Percentiles rank a stretch among this genome's conserved stretches.
Conservation (phyloP, 1,284 basidiomycete genomes). For the Ganoderma sinense region DNA sequence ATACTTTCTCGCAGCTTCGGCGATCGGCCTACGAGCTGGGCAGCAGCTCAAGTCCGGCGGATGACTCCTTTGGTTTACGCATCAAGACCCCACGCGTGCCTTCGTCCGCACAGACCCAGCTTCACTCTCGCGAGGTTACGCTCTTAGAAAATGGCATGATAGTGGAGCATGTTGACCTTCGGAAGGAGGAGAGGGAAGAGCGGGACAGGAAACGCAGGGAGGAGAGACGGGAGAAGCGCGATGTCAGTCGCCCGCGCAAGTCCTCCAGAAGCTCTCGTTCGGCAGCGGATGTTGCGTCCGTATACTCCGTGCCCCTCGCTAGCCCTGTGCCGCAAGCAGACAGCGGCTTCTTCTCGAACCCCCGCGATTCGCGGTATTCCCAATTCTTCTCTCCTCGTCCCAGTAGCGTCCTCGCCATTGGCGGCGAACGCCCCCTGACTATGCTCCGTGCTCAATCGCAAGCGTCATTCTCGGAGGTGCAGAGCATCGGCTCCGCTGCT, state of each 20-base stretch:
- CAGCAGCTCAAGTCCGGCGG: slow-evolving; percentile 50
- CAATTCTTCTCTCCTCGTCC: slow-evolving; percentile 65
- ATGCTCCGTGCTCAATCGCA: slow-evolving; percentile 74
- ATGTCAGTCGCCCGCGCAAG: slow-evolving; percentile 66
- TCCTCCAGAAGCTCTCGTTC: slow-evolving; percentile 65
- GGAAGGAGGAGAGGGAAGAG: slow-evolving; percentile 68
- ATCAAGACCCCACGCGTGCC: slow-evolving; percentile 67
- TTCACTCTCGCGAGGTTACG: slow-evolving; percentile 75
- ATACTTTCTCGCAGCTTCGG: slow-evolving; percentile 78
- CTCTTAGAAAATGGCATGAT: slow-evolving; percentile 87
- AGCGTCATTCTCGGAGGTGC: slow-evolving; percentile 79
- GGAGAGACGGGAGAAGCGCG: slow-evolving; percentile 41
- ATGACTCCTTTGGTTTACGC: slow-evolving; percentile 68
- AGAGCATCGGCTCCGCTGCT: slow-evolving; percentile 66
- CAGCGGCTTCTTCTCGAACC: slow-evolving; percentile 55
- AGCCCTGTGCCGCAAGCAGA: slow-evolving; percentile 67
- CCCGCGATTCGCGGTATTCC: slow-evolving; percentile 64
- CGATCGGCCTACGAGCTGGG: slow-evolving; percentile 77
- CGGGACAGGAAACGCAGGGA: slow-evolving; percentile 39
- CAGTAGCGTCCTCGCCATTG: slow-evolving; percentile 69
- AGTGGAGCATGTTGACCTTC: slow-evolving; percentile 85
- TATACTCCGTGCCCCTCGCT: slow-evolving; percentile 68
- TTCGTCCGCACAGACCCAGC: slow-evolving; percentile 45
- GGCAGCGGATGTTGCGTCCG: slow-evolving; percentile 70
- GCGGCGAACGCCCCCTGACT: slow-evolving; percentile 61